Percentiles rank a stretch among this genome's conserved stretches.
These are phyloP conservation scores for Nakazawaea populi DNA, from an alignment of 805 yeast species.

Conservation along the genomic window DNA sequence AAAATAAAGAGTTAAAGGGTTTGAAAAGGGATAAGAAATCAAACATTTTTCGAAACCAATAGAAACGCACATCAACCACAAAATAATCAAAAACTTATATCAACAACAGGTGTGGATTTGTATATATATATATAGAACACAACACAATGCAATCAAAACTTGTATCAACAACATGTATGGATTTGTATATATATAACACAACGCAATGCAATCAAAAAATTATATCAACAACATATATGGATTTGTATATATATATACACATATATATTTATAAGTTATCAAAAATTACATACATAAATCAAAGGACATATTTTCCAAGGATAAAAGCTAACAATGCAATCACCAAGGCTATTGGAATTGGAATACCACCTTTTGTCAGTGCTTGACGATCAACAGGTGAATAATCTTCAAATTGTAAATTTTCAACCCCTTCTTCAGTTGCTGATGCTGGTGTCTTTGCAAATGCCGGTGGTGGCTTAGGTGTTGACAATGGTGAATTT, in stretches of 20 bases:
- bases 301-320: slow-evolving; percentile 9
- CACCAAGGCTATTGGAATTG: slow-evolving; percentile 8
- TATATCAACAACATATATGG: too few relatives aligned
- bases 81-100: too few relatives aligned
- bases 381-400: not conserved
- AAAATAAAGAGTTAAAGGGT: too few relatives aligned
- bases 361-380: slow-evolving; percentile 10
- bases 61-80: too few relatives aligned
- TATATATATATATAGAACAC: too few relatives aligned
- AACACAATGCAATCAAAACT: too few relatives aligned
- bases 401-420: not conserved
- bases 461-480: not conserved
- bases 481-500: not conserved
- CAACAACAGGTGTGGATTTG: too few relatives aligned
- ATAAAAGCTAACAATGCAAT: slow-evolving; percentile 8
- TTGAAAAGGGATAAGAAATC: too few relatives aligned
- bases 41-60: too few relatives aligned
- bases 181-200: too few relatives aligned
- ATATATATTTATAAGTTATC: not conserved
- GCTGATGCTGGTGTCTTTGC: not conserved
- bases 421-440: not conserved
- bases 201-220: too few relatives aligned
- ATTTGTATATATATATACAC: slow-evolving; percentile 5
- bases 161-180: too few relatives aligned
- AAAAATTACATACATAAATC: not conserved